Conservation (phyloP, 176 grass and related monocot species). For the Oryza meyeriana region DNA sequence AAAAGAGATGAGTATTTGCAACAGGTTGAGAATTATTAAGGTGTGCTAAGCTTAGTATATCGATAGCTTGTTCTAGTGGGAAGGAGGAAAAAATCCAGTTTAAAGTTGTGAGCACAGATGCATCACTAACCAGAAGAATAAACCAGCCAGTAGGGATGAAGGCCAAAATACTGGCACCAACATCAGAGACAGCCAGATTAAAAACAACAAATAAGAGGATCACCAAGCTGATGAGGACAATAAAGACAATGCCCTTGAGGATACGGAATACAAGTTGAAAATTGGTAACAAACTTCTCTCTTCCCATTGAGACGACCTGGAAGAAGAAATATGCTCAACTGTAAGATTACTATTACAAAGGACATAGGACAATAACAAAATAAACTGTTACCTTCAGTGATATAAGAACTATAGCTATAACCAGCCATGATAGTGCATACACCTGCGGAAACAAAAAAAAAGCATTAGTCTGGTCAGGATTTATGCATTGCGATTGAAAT, state of each 20-base stretch:
- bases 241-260: slow-evolving; percentile 54
- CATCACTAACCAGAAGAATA: slow-evolving; percentile 54
- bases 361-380: slow-evolving; percentile 2
- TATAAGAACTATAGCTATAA: slow-evolving; percentile 49
- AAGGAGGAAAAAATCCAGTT: not conserved
- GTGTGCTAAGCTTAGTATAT: too few relatives aligned
- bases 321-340: not conserved
- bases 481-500: not conserved
- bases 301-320: slow-evolving; percentile 57
- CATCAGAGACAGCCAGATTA: slow-evolving; percentile 34
- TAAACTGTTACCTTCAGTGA: slow-evolving; percentile 53
- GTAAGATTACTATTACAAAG: slow-evolving; percentile 2
- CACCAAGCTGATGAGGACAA: slow-evolving; percentile 37
- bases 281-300: slow-evolving; percentile 49
- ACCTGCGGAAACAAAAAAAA: slow-evolving; percentile 39
- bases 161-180: slow-evolving; percentile 56
- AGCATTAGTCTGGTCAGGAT: slow-evolving; percentile 13
- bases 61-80: not conserved
- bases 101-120: not conserved
- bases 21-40: too few relatives aligned
- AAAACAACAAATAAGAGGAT: slow-evolving; percentile 40
- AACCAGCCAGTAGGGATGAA: slow-evolving; percentile 80
- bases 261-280: slow-evolving; percentile 65
- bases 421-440: slow-evolving; percentile 69
- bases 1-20: too few relatives aligned